Evolutionary conservation across 306 rosid species (phyloP), one percentile per base, ranked within the genome.

Genomic region (Acacia crassicarpa): DNA sequence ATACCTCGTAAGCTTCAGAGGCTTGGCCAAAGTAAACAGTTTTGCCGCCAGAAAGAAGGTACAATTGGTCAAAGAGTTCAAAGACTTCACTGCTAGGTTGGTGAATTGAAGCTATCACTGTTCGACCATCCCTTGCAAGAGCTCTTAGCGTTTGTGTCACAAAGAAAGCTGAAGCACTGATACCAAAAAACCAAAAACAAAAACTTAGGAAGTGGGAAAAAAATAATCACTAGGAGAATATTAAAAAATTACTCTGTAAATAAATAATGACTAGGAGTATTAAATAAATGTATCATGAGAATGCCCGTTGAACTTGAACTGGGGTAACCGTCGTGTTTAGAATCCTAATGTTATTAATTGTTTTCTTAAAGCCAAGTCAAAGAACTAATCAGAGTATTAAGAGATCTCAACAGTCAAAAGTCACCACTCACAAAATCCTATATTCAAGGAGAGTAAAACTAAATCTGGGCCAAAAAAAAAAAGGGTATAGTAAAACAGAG

Each of bases 21-120:
- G 94, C 98, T 76, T 90, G 93, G 40, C 98, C 99, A 78, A 93
- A 95, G 81, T 93, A 95, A 53, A 95, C 97, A 82, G 98, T 93
- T 86, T 95, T 93, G 67, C 99, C 97, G 0, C 98, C 91, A 48
- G 99, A 95, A 71, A 95, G 98, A 90, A 95, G 89, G 82, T 84
- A 95, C 78, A 95, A 70, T 87, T 84, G 97, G 84, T 95, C 98
- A 88, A 95, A 95, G 3, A 95, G 91, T 82, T 93, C 98, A 80
- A 95, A 95, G 43, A 93, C 99, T 90, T 95, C 98, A 92, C 99
- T 95, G 85, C 99, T 95, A 0, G 99, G 99, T 75, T 95, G 99
- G 80, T 95, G 99, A 82, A 95, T 92, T 0, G 99, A 95, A 54
- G 99, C 99, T 77, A 95, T 93, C 9, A 95, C 97, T 1, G 99